Evolutionary conservation across 768 basidiomycete species (phyloP).

Genomic region (Stropharia rugosoannulata): DNA sequence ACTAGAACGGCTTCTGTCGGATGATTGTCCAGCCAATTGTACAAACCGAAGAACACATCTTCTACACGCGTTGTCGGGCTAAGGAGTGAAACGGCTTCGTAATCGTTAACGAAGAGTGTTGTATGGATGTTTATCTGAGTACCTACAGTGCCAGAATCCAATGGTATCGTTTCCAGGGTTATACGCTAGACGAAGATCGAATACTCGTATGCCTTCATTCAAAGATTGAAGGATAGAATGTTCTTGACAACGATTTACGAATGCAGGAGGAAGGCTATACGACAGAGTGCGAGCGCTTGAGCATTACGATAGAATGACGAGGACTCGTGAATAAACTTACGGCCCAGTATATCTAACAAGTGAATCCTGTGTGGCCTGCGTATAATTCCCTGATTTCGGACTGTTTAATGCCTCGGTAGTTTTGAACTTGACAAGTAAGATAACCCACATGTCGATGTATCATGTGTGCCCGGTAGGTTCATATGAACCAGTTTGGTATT

Average conservation of each 20-base stretch:
- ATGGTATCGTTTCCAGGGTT: slow-evolving; percentile 52
- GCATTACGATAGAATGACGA: not conserved
- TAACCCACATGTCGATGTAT: slow-evolving; percentile 42
- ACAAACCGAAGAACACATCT: slow-evolving; percentile 51
- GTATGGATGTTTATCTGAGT: not conserved
- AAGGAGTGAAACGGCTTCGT: slow-evolving; percentile 37
- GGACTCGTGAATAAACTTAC: slow-evolving; percentile 23
- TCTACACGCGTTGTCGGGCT: slow-evolving; percentile 44
- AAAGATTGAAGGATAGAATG: slow-evolving; percentile 44
- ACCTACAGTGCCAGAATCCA: slow-evolving; percentile 47
- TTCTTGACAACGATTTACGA: slow-evolving; percentile 41
- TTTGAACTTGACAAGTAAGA: not conserved
- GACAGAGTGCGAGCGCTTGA: not conserved
- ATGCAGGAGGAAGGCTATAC: slow-evolving; percentile 31
- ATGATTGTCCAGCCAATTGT: slow-evolving; percentile 50
- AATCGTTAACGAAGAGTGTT: not conserved
- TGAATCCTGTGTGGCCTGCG: slow-evolving; percentile 38
- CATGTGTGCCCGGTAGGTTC: slow-evolving; percentile 55
- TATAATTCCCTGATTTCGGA: slow-evolving; percentile 38
- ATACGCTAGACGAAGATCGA: slow-evolving; percentile 47
- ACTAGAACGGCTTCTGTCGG: slow-evolving; percentile 51
- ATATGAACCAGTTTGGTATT: slow-evolving; percentile 42
- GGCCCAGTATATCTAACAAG: slow-evolving; percentile 42
- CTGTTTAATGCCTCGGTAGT: not conserved
- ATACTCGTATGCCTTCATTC: slow-evolving; percentile 49